Evolutionary conservation across 768 basidiomycete species (phyloP), one percentile per base, ranked within the genome.

Genomic region (Lactifluus echinatus): DNA sequence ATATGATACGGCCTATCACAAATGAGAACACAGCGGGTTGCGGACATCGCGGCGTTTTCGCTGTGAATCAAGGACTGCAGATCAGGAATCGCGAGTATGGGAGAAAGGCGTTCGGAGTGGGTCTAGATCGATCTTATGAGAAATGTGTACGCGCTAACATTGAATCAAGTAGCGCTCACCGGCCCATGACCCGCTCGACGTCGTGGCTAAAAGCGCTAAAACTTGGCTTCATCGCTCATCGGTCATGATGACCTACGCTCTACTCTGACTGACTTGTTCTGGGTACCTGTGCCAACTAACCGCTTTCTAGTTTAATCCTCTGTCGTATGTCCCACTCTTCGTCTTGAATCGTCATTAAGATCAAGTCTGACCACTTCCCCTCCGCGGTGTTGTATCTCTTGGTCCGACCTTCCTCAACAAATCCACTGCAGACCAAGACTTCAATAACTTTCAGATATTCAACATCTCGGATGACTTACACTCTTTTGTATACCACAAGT

Each of bases 1-100:
- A 90, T 46, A 79, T 83, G 0, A 67, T 79, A 11, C 89, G 86
- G 87, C 75, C 82, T 1, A 58, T 71, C 57, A 66, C 43, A 8
- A 67, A 57, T 33, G 46, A 42, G 2, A 55, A 64, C 36, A 43
- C 70, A 73, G 15, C 63, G 65, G 2, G 70, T 73, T 4, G 67
- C 72, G 1, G 83, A 86, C 56, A 56, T 70, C 5, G 80, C 82
- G 55, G 76, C 79, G 0, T 79, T 84, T 59, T 66, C 62, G 50
- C 72, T 81, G 46, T 87, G 79, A 82, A 61, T 81, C 64, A 42
- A 68, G 65, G 67, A 73, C 63, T 66, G 71, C 57, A 59, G 76
- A 24, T 70, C 66, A 64, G 73, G 48, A 61, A 40, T 48, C 21
- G 65, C 66, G 3, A 44, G 66, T 26, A 63, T 61, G 28, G 69